A percentile compares a stretch with the other conserved stretches of the same genome.
These are phyloP conservation scores for Magnolia kwangsiensis DNA, from an alignment of 164 flowering plant genomes.

Conservation along the genomic window DNA sequence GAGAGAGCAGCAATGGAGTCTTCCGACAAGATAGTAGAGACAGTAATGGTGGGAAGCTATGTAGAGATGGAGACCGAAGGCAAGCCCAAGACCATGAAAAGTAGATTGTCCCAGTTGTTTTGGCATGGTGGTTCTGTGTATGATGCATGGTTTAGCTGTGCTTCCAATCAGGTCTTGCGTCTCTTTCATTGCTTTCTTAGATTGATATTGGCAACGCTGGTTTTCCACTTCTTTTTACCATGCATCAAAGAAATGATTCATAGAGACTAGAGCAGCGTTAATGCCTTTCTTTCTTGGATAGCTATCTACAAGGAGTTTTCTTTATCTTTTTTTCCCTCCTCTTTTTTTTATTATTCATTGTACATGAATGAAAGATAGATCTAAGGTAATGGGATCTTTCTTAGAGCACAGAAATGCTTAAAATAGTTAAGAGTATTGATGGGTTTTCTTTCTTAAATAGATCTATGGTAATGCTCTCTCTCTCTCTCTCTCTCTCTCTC, in stretches of 20 bases:
- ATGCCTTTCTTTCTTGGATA: neutral
- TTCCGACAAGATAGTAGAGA: slow-evolving; percentile 69
- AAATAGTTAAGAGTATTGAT: neutral
- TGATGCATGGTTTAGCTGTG: slow-evolving; percentile 99
- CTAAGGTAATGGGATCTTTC: no score
- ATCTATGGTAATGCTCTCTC: no score
- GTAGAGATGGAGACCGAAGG: slow-evolving; percentile 91
- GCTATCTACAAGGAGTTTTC: neutral
- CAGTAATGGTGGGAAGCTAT: slow-evolving; percentile 78
- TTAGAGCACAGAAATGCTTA: neutral
- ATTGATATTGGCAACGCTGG: neutral
- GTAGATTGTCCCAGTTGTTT: slow-evolving; percentile 57
- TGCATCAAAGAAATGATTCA: no score
- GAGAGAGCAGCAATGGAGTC: slow-evolving; percentile 29
- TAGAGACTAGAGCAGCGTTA: no score
- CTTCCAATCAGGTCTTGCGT: slow-evolving; percentile 80
- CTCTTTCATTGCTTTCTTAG: neutral
- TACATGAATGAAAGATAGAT: no score
- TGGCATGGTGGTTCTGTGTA: slow-evolving; percentile 99
- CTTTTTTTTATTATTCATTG: no score
- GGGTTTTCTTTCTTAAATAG: slow-evolving; percentile 6
- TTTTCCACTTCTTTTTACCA: neutral
- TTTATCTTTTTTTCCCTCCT: no score
- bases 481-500: no score
- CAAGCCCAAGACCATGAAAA: slow-evolving; percentile 45